phyloP scores from a whole-genome alignment of 768 basidiomycete genomes.

The Kwoniella botswanensis region DNA sequence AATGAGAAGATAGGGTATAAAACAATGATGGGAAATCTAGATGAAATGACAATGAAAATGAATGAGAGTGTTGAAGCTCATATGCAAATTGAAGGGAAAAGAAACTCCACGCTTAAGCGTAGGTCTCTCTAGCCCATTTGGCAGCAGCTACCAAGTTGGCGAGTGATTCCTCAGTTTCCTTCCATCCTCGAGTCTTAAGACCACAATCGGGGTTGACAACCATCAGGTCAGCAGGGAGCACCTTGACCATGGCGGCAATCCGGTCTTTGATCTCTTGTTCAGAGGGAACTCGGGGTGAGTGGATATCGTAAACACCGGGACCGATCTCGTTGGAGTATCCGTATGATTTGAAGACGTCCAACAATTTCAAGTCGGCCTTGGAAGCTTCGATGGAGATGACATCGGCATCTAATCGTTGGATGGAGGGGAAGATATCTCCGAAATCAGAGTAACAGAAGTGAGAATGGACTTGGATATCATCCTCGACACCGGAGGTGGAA shows the following conservation, averaged over 20 bases:
- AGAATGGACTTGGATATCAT: constrained; percentile 94
- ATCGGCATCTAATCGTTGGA: constrained; percentile 95
- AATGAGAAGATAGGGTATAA: constrained; percentile 32
- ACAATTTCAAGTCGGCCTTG: constrained; percentile 97
- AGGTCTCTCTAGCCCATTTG: constrained; percentile 85
- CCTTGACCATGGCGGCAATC: constrained; percentile 78
- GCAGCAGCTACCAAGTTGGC: constrained; percentile 87
- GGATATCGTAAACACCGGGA: constrained; percentile 98
- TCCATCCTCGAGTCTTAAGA: constrained; percentile 98
- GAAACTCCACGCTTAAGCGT: constrained; percentile 64
- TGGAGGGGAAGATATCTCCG: constrained; percentile 96
- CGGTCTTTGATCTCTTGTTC: constrained; percentile 94
- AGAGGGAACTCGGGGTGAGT: constrained; percentile 96
- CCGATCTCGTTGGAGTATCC: constrained; percentile 95
- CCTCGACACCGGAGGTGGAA: constrained; percentile 90
- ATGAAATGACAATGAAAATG: constrained; percentile 7
- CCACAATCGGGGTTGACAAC: constrained; percentile 98
- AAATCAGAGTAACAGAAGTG: constrained; percentile 84
- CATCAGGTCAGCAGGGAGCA: constrained; percentile 78
- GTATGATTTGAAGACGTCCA: constrained; percentile 91
- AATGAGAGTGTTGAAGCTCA: constrained; percentile 45
- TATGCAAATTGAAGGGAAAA: constrained; percentile 22
- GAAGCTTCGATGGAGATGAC: constrained; percentile 99
- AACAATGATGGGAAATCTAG: constrained; percentile 29
- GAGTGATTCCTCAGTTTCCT: constrained; percentile 91